Base-by-base conservation (phyloP, 495 filamentous ascomycete genomes). In the Daldinia decipiens region DNA sequence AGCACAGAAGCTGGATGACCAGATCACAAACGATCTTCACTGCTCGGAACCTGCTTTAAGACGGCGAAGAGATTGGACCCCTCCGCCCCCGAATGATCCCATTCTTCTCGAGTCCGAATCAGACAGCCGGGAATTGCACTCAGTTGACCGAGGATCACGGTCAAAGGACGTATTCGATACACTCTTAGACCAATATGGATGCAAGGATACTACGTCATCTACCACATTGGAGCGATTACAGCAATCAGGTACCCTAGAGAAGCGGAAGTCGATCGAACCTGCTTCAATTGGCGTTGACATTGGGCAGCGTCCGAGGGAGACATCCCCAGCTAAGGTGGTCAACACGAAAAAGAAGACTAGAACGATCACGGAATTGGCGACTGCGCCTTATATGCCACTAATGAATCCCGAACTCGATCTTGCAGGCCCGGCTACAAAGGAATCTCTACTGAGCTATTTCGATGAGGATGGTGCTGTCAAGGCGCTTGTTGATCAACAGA, bases 311-410 rank as follows among this genome's bases (percentile, higher is more conserved):
- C 68, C 21, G 63, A 76, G 26, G 47, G 70, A 40, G 13, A 71
- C 76, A 8, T 83, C 84, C 77, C 90, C 83, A 66, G 70, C 72
- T 80, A 91, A 84, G 70, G 80, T 81, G 60, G 45, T 59, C 13
- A 57, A 31, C 17, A 85, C 84, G 31, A 88, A 87, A 68, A 97
- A 91, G 80, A 94, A 92, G 75, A 79, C 90, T 0, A 90, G 87
- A 40, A 98, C 95, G 6, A 89, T 98, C 59, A 98, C 95, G 2
- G 93, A 90, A 58, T 82, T 91, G 50, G 93, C 94, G 26, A 97
- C 90, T 4, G 90, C 91, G 24, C 88, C 88, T n/a, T 97, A 96
- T 76, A 79, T 78, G 29, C 57, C 74, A 15, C 65, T 73, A n/a
- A 73, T 81, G 12, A 62, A 74, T 11, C 67, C 73, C 1, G 78